Percentiles rank a stretch among this genome's conserved stretches.
phyloP scores from a whole-genome alignment of 169 alveolate species.

The Pseudocohnilembus persalinus region DNA sequence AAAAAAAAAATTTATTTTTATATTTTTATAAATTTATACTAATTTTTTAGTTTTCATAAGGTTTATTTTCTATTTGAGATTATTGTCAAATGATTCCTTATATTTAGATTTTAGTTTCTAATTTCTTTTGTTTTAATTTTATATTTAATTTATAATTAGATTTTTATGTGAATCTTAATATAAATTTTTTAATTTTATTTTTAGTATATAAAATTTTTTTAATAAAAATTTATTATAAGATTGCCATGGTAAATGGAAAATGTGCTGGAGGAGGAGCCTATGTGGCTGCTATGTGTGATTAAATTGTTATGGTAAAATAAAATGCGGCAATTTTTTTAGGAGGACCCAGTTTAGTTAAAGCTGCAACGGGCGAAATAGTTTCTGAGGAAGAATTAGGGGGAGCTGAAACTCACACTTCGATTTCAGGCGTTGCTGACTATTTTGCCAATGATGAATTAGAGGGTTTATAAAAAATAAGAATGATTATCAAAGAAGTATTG shows the following conservation, averaged over 20 bases:
- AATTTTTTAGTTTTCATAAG: background rate
- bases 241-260: constrained; percentile 84
- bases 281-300: constrained; percentile 87
- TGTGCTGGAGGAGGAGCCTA: constrained; percentile 94
- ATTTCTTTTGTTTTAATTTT: no score
- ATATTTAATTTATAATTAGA: no score
- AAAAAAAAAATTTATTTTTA: background rate
- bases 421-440: constrained; percentile 86
- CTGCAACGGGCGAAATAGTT: constrained; percentile 86
- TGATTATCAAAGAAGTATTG: constrained; percentile 22
- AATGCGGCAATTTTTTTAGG: constrained; percentile 86
- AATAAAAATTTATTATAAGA: background rate
- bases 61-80: no score
- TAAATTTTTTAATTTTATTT: no score
- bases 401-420: constrained; percentile 75
- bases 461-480: constrained; percentile 38
- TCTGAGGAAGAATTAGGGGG: constrained; percentile 82
- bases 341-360: constrained; percentile 69
- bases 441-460: constrained; percentile 64
- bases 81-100: no score
- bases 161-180: no score
- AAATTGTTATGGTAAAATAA: constrained; percentile 71
- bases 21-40: background rate
- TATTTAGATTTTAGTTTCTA: no score
- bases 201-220: background rate